Percentiles rank a stretch among this genome's conserved stretches.
Evolutionary conservation across 352 stramenopile species (phyloP).

Genomic region (Thalassiosira livingstoniorum): DNA sequence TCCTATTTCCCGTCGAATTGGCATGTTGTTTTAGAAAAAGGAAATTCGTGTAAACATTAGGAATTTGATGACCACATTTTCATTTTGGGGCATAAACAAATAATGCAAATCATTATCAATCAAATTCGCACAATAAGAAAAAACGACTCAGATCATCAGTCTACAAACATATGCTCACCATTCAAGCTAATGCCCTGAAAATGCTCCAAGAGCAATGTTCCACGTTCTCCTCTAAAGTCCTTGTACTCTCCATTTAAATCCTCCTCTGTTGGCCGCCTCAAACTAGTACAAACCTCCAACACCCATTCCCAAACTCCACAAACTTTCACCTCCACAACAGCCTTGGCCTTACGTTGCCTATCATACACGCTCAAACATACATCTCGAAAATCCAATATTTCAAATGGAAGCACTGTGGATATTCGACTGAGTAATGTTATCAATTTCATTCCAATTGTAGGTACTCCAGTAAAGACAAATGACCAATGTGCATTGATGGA

Average conservation of each 20-base stretch:
- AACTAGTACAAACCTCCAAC: constrained; percentile 25
- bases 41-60: too few relatives aligned
- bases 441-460: constrained; percentile 30
- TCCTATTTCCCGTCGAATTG: neutral
- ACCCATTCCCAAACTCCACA: constrained; percentile 9
- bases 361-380: constrained; percentile 13
- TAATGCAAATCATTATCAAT: neutral
- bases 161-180: neutral
- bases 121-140: neutral
- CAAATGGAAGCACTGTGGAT: neutral
- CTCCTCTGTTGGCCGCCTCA: constrained; percentile 1
- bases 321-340: constrained; percentile 8
- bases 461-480: constrained; percentile 34
- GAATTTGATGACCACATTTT: too few relatives aligned
- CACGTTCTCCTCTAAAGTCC: neutral
- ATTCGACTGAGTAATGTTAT: constrained; percentile 28
- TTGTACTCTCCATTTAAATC: neutral
- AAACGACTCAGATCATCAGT: neutral
- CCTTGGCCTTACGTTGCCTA: constrained; percentile 8
- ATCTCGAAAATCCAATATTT: constrained; percentile 29
- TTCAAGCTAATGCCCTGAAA: constrained; percentile 18
- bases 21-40: too few relatives aligned
- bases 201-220: constrained; percentile 10
- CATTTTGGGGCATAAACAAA: too few relatives aligned
- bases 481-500: constrained; percentile 23